Evolutionary conservation across 2,329 filamentous ascomycete genomes (phyloP).

Genomic region (Fusarium anguioides): DNA sequence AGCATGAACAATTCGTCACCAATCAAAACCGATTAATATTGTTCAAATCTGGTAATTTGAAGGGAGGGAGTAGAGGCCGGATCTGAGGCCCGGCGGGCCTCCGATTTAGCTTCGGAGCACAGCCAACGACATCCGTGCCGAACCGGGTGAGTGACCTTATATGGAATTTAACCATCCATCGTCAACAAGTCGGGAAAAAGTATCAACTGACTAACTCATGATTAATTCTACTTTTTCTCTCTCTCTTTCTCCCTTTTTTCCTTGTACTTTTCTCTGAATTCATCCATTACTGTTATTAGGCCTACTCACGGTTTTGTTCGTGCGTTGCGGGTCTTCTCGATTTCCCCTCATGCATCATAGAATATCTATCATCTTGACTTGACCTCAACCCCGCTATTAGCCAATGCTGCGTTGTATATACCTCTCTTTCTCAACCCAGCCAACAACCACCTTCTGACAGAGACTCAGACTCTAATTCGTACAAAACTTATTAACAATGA

Average conservation of each 20-base stretch:
- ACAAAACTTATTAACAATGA: constrained; percentile 32
- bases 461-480: background rate
- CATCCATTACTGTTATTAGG: background rate
- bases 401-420: background rate
- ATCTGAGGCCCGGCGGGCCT: constrained; percentile 40
- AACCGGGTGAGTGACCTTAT: constrained; percentile 10
- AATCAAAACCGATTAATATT: background rate
- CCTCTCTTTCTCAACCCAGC: background rate
- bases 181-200: background rate
- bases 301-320: constrained; percentile 5
- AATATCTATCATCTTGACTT: constrained; percentile 28
- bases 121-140: constrained; percentile 20
- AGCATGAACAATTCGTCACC: background rate
- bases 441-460: background rate
- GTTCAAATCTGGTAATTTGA: background rate
- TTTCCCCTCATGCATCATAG: constrained; percentile 27
- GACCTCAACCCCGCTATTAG: constrained; percentile 25
- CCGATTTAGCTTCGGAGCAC: constrained; percentile 24
- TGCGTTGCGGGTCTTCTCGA: background rate
- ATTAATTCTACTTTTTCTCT: too few species aligned
- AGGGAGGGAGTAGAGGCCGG: constrained; percentile 24
- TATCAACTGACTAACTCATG: too few species aligned
- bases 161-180: constrained; percentile 22
- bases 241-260: too few species aligned
- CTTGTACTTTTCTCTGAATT: background rate